Conservation (phyloP, 1,284 basidiomycete genomes). For the Entoloma clypeatum region DNA sequence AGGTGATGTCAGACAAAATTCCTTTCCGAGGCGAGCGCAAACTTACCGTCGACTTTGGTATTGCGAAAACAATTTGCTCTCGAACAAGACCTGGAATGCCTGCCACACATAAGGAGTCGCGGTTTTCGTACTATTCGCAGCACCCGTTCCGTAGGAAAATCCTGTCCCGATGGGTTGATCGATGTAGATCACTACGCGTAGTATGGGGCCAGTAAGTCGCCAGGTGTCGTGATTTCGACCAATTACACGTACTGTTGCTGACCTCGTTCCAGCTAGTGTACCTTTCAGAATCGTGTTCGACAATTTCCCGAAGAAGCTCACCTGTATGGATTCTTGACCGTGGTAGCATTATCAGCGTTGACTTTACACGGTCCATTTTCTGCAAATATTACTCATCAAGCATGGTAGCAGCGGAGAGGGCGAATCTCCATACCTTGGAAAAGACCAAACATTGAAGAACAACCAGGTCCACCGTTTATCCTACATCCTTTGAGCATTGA, state of each 20-base stretch:
- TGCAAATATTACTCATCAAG: slow-evolving; percentile 14
- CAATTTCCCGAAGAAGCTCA: slow-evolving; percentile 18
- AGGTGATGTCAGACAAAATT: neutral
- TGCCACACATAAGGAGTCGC: slow-evolving; percentile 56
- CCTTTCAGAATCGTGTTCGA: slow-evolving; percentile 9
- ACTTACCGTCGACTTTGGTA: slow-evolving; percentile 55
- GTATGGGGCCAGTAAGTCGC: neutral
- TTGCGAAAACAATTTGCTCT: slow-evolving; percentile 55
- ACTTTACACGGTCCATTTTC: slow-evolving; percentile 63
- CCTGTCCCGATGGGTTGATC: slow-evolving; percentile 73
- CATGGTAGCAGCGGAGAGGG: slow-evolving; percentile 11
- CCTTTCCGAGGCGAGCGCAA: neutral
- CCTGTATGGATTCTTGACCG: slow-evolving; percentile 54
- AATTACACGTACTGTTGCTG: slow-evolving; percentile 53
- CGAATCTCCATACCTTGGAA: slow-evolving; percentile 47
- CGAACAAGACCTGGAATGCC: slow-evolving; percentile 65
- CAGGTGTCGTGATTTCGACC: slow-evolving; percentile 2
- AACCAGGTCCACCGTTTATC: slow-evolving; percentile 60
- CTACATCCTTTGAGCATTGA: slow-evolving; percentile 23
- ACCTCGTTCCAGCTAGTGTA: slow-evolving; percentile 59
- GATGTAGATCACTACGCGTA: slow-evolving; percentile 61
- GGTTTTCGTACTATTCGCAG: slow-evolving; percentile 50
- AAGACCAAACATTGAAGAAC: slow-evolving; percentile 62
- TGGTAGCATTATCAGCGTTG: slow-evolving; percentile 48
- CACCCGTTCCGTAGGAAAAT: slow-evolving; percentile 58